phyloP scores from a whole-genome alignment of 345 rosid genomes.

The Xanthoceras sorbifolium region DNA sequence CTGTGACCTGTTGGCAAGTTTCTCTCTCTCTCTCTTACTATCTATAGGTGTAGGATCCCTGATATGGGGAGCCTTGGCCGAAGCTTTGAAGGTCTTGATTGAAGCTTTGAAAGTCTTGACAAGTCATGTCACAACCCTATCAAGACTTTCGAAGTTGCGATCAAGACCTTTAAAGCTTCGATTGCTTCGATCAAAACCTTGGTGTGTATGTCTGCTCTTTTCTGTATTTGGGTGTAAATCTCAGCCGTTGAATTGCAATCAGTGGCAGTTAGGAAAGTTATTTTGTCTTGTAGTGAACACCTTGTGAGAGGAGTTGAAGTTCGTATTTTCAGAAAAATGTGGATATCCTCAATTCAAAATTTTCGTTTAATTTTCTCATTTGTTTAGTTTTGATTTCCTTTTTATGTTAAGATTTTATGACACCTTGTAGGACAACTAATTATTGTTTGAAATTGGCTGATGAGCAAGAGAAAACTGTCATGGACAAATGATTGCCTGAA shows the following conservation, averaged over 20 bases:
- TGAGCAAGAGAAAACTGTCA: constrained; percentile 77
- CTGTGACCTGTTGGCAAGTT: neutral
- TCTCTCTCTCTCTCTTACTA: neutral
- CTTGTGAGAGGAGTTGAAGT: neutral
- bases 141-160: neutral
- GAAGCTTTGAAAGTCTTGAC: neutral
- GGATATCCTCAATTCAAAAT: neutral
- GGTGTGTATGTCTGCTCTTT: neutral
- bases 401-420: constrained; percentile 6
- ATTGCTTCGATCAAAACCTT: neutral
- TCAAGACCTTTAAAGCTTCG: neutral
- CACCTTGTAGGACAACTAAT: constrained; percentile 62
- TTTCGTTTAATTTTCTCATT: neutral
- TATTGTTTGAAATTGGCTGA: constrained; percentile 77
- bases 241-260: neutral
- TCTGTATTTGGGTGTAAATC: neutral
- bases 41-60: neutral
- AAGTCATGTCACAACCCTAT: neutral
- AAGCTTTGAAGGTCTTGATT: neutral
- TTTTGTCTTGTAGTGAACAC: neutral
- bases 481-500: constrained; percentile 88
- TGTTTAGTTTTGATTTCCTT: neutral
- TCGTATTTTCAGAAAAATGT: neutral
- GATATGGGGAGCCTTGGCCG: neutral
- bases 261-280: neutral